A percentile compares a stretch with the other conserved stretches of the same genome.
Evolutionary conservation across 179 eudicot species (phyloP).

Genomic region (Corrigiola litoralis): DNA sequence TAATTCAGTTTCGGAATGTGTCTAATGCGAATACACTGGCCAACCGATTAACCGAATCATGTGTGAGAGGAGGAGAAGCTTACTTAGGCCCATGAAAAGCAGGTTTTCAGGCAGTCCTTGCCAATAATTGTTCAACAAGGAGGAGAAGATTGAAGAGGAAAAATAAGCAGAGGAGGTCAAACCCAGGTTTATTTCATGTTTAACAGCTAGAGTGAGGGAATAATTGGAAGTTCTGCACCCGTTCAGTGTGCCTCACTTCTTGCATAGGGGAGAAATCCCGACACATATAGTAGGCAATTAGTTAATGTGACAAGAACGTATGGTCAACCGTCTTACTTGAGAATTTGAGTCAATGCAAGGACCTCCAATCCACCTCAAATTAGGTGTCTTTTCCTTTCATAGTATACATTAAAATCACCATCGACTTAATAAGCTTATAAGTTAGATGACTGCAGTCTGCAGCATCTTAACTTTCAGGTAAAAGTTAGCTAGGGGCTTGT

Average conservation of each 20-base stretch:
- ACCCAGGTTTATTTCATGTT: conserved; percentile 1
- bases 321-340: no score
- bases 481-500: no score
- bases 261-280: background rate
- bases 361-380: no score
- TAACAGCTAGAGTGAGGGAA: background rate
- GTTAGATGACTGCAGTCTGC: no score
- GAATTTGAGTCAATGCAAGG: no score
- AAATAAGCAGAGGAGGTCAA: background rate
- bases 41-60: conserved; percentile 7
- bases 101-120: conserved; percentile 7
- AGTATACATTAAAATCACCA: no score
- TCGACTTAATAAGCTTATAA: no score
- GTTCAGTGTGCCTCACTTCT: background rate
- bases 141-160: background rate
- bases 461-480: no score
- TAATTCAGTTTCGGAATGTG: conserved; percentile 7
- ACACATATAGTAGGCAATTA: background rate
- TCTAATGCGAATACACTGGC: conserved; percentile 11
- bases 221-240: background rate
- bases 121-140: conserved; percentile 12
- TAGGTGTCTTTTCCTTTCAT: no score
- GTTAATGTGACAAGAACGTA: background rate
- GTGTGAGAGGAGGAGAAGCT: conserved; percentile 19
- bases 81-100: conserved; percentile 11